Percentiles rank a stretch among this genome's conserved stretches.
Conservation (phyloP, 257 asterid genomes). For the Forsythia viridissima region DNA sequence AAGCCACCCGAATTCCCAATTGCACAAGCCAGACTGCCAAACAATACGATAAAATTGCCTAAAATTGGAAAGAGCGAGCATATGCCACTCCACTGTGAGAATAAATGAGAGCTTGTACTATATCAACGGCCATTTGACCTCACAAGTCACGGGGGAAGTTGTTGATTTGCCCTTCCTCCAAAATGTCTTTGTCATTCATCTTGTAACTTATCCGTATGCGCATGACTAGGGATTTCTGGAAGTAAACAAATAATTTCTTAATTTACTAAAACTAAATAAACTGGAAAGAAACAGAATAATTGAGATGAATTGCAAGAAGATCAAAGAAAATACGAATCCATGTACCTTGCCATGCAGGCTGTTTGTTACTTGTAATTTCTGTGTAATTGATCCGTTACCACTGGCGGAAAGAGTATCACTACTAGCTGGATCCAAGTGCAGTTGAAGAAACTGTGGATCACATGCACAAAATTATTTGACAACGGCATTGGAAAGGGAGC, state of each 20-base stretch:
- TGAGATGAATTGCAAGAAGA: slow-evolving; percentile 7
- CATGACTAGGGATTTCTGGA: slow-evolving; percentile 93
- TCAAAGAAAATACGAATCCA: neutral
- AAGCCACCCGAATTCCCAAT: slow-evolving; percentile 24
- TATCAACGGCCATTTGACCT: slow-evolving; percentile 15
- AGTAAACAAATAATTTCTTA: slow-evolving; percentile 19
- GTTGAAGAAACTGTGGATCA: slow-evolving; percentile 81
- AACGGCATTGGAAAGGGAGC: neutral
- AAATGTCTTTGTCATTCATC: slow-evolving; percentile 63
- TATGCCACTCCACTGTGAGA: slow-evolving; percentile 25
- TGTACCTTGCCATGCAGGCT: slow-evolving; percentile 93
- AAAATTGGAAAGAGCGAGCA: slow-evolving; percentile 30
- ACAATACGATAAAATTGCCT: slow-evolving; percentile 24
- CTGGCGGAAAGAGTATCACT: slow-evolving; percentile 70
- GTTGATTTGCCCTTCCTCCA: slow-evolving; percentile 93
- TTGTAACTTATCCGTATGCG: slow-evolving; percentile 79
- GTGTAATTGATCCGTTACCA: slow-evolving; percentile 69
- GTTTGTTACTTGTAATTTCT: slow-evolving; percentile 75
- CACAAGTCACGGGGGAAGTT: slow-evolving; percentile 80
- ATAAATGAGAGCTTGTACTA: slow-evolving; percentile 10
- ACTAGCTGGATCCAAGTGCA: slow-evolving; percentile 97
- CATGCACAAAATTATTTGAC: slow-evolving; percentile 20
- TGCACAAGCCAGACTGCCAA: slow-evolving; percentile 20
- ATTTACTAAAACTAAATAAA: slow-evolving; percentile 6
- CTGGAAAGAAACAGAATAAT: neutral